Conservation (phyloP, 768 basidiomycete genomes). For the Mycena latifolia region DNA sequence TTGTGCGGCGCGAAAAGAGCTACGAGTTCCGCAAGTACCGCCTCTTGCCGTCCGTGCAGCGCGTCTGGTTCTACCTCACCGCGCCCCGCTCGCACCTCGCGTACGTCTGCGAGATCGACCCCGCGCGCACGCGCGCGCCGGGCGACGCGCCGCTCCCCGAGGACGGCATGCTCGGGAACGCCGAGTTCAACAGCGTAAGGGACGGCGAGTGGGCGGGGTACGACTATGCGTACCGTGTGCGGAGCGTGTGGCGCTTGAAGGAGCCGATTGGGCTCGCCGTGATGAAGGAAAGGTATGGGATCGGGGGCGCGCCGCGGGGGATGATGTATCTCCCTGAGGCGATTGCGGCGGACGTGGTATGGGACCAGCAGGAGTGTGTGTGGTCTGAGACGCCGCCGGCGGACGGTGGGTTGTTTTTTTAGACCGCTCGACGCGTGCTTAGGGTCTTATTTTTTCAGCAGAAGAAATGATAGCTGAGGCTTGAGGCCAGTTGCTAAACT, state of each 20-base stretch:
- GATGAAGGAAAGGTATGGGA: constrained; percentile 37
- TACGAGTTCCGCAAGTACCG: constrained; percentile 48
- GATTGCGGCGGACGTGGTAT: neutral
- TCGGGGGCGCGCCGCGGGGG: constrained; percentile 39
- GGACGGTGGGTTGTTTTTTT: neutral
- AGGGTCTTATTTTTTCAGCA: neutral
- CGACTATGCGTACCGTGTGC: constrained; percentile 44
- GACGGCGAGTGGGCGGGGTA: constrained; percentile 41
- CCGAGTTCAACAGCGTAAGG: constrained; percentile 37
- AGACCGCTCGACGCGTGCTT: neutral
- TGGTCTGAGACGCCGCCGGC: neutral
- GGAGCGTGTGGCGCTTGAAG: constrained; percentile 32
- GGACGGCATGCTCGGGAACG: constrained; percentile 40
- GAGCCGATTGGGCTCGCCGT: constrained; percentile 33
- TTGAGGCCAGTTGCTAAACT: too few species aligned
- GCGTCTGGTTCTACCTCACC: constrained; percentile 45
- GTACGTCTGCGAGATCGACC: constrained; percentile 45
- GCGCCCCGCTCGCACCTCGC: constrained; percentile 41
- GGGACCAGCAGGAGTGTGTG: neutral
- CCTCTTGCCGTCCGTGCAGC: constrained; percentile 40
- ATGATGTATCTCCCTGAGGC: neutral
- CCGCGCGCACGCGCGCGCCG: constrained; percentile 34
- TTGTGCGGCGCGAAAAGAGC: constrained; percentile 14
- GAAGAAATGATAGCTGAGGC: neutral
- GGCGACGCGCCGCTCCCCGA: constrained; percentile 38